phyloP scores from a whole-genome alignment of 139 green algal genomes.

The Chlorella sp. region DNA sequence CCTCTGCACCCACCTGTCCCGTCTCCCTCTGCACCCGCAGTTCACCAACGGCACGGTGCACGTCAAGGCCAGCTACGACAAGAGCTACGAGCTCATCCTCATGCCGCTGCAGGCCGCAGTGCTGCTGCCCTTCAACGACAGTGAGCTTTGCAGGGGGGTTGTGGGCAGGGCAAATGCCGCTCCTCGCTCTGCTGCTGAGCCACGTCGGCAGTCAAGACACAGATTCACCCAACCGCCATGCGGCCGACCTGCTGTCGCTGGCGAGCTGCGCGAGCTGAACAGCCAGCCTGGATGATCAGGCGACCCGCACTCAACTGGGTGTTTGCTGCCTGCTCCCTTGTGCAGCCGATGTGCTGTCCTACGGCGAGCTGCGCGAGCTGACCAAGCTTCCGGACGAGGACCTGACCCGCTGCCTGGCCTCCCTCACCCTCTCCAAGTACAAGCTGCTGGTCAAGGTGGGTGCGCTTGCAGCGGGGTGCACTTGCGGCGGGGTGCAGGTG shows the following conservation, averaged over 20 bases:
- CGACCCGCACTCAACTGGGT: too few species aligned
- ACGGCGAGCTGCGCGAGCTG: slow-evolving; percentile 80
- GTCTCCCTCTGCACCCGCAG: slow-evolving; percentile 48
- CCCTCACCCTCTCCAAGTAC: slow-evolving; percentile 89
- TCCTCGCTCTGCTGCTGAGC: too few species aligned
- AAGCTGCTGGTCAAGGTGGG: slow-evolving; percentile 86
- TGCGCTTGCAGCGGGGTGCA: background rate
- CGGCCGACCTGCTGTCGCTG: background rate
- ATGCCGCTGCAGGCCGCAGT: slow-evolving; percentile 86
- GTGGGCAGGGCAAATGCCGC: background rate
- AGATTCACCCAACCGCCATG: too few species aligned
- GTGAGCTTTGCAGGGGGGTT: slow-evolving; percentile 29
- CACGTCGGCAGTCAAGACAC: too few species aligned
- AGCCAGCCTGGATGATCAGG: too few species aligned
- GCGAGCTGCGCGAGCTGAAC: too few species aligned
- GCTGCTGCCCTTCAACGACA: slow-evolving; percentile 93
- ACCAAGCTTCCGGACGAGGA: slow-evolving; percentile 92
- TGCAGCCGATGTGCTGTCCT: slow-evolving; percentile 64
- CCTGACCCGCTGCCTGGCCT: slow-evolving; percentile 84
- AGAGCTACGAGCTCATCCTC: slow-evolving; percentile 89
- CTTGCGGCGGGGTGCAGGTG: background rate
- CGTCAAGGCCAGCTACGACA: slow-evolving; percentile 89
- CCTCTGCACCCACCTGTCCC: too few species aligned
- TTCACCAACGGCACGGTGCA: slow-evolving; percentile 83
- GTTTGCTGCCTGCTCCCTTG: background rate